These are phyloP conservation scores for Zoysia pacifica DNA, from an alignment of 176 grass and related monocot species.

Conservation along the genomic window DNA sequence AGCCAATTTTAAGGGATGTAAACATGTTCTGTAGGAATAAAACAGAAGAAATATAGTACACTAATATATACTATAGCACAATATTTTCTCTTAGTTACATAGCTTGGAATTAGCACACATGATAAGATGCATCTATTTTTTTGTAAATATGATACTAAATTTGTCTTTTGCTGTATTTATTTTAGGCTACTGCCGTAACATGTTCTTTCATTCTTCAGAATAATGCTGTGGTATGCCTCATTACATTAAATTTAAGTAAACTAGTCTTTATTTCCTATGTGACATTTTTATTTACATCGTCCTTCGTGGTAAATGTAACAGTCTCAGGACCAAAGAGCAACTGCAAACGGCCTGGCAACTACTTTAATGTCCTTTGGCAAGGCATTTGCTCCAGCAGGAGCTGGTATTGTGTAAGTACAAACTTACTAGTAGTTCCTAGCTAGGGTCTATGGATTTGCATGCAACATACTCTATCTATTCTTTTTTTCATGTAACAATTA, in stretches of 20 bases:
- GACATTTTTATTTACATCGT: not conserved
- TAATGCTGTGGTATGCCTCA: constrained; percentile 50
- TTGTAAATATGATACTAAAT: not conserved
- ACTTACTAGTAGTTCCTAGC: not conserved
- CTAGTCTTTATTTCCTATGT: not conserved
- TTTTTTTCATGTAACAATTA: no score
- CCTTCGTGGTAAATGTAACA: not conserved
- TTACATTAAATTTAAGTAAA: not conserved
- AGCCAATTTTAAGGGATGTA: not conserved
- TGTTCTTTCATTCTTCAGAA: constrained; percentile 51
- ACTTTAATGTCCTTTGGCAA: constrained; percentile 64
- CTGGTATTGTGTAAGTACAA: constrained; percentile 50
- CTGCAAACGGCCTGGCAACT: constrained; percentile 59
- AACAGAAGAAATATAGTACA: not conserved
- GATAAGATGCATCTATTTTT: not conserved
- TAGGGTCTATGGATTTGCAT: not conserved
- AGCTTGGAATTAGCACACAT: not conserved
- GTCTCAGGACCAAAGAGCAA: constrained; percentile 54
- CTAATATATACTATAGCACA: not conserved
- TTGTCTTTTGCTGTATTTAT: not conserved
- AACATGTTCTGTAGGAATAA: not conserved
- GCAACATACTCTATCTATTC: not conserved
- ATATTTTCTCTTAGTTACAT: not conserved
- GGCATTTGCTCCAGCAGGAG: constrained; percentile 55
- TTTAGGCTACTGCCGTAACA: constrained; percentile 51